A percentile compares a stretch with the other conserved stretches of the same genome.
These are phyloP conservation scores for Aristolochia fimbriata DNA, from an alignment of 164 flowering plant genomes.

Conservation along the genomic window DNA sequence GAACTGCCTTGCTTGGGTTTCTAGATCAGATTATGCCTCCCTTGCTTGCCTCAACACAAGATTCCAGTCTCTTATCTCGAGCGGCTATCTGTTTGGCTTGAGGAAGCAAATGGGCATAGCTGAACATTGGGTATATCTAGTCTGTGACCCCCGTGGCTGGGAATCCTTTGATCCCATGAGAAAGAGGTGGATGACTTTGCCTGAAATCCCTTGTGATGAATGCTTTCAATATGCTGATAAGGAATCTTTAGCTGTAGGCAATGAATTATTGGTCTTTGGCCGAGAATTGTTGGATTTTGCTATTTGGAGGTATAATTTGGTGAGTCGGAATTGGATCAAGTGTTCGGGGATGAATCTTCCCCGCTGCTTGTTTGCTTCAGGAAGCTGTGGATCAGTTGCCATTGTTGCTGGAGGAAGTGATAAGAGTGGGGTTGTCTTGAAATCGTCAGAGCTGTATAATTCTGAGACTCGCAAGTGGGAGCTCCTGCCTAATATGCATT, in stretches of 20 bases:
- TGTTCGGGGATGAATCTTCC: conserved; percentile 19
- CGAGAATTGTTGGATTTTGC: conserved; percentile 15
- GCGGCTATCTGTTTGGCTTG: conserved; percentile 15
- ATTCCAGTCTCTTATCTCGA: conserved; percentile 13
- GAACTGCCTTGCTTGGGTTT: conserved; percentile 18
- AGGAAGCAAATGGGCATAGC: conserved; percentile 16
- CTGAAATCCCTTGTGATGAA: conserved; percentile 19
- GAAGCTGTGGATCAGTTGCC: conserved; percentile 25
- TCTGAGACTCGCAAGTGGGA: conserved; percentile 22
- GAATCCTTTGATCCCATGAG: conserved; percentile 21
- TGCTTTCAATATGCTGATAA: conserved; percentile 25
- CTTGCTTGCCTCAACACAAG: conserved; percentile 25
- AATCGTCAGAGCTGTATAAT: conserved; percentile 29
- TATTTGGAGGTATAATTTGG: conserved; percentile 23
- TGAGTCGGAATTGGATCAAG: conserved; percentile 20
- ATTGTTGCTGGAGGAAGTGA: conserved; percentile 34
- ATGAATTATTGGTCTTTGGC: conserved; percentile 34
- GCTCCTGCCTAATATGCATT: conserved; percentile 23
- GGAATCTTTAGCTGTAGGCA: conserved; percentile 34
- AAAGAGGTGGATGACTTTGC: conserved; percentile 22
- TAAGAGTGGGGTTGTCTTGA: conserved; percentile 16
- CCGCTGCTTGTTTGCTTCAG: conserved; percentile 29
- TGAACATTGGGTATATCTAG: conserved; percentile 25
- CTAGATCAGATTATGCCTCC: conserved; percentile 23
- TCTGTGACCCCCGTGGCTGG: conserved; percentile 18